A percentile compares a stretch with the other conserved stretches of the same genome.
Evolutionary conservation across 1,139 yeast species (phyloP).

Genomic region (Saccharomyces uvarum): DNA sequence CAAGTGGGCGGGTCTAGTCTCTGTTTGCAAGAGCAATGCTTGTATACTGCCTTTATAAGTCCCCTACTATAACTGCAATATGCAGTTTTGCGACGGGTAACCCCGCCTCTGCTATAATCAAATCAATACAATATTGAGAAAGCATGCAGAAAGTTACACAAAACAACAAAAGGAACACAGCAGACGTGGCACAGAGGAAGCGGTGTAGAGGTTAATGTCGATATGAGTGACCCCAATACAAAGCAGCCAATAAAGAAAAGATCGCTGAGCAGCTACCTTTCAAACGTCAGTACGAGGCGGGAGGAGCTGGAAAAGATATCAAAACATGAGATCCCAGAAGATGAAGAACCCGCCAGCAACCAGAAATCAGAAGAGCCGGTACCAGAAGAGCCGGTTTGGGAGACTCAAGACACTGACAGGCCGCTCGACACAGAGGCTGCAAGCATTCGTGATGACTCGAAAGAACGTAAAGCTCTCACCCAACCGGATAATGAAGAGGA

Average conservation of each 20-base stretch:
- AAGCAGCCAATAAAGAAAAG: conserved; percentile 21
- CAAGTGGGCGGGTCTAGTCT: neutral
- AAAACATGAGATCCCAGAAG: conserved; percentile 7
- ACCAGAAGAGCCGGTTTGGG: neutral
- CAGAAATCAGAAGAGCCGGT: conserved; percentile 5
- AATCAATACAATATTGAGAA: too few species aligned
- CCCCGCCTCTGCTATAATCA: too few species aligned
- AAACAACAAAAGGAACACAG: neutral
- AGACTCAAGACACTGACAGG: neutral
- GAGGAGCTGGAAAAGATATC: conserved; percentile 26
- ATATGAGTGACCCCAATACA: neutral
- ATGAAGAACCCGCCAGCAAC: conserved; percentile 3
- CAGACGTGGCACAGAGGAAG: neutral
- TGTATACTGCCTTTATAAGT: neutral
- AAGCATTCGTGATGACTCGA: neutral
- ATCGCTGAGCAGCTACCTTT: conserved; percentile 32
- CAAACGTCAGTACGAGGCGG: conserved; percentile 29
- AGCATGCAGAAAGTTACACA: too few species aligned
- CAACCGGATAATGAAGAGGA: neutral
- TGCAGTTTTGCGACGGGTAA: neutral
- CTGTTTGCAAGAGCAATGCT: neutral
- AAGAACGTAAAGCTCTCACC: neutral
- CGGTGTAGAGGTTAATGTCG: neutral
- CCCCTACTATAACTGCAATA: neutral
- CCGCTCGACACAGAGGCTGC: neutral